Percentiles rank a stretch among this genome's conserved stretches.
Conservation (phyloP, 2,329 filamentous ascomycete species). For the Neonectria ditissima region DNA sequence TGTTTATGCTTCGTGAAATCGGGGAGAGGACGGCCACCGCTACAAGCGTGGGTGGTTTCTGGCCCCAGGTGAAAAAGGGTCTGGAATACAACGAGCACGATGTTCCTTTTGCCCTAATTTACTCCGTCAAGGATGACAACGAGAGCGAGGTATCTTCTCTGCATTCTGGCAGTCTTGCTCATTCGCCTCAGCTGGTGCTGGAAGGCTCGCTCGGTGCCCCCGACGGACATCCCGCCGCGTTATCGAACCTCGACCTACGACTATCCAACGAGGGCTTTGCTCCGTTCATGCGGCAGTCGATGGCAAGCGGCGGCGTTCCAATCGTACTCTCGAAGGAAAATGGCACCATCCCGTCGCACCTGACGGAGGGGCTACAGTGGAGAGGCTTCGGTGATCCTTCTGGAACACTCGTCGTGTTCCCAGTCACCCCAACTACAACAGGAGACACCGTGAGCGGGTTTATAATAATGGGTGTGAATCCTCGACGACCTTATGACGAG, state of each 20-base stretch:
- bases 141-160: slow-evolving; percentile 80
- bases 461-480: slow-evolving; percentile 82
- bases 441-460: slow-evolving; percentile 82
- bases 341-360: slow-evolving; percentile 71
- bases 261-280: slow-evolving; percentile 79
- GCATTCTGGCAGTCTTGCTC: slow-evolving; percentile 73
- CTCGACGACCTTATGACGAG: slow-evolving; percentile 80
- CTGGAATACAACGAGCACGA: slow-evolving; percentile 81
- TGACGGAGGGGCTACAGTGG: slow-evolving; percentile 76
- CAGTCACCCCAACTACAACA: slow-evolving; percentile 79
- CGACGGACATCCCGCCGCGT: slow-evolving; percentile 69
- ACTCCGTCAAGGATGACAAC: slow-evolving; percentile 77
- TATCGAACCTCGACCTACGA: slow-evolving; percentile 74
- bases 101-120: slow-evolving; percentile 81
- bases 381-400: slow-evolving; percentile 79
- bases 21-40: slow-evolving; percentile 80
- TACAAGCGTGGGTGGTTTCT: slow-evolving; percentile 79
- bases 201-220: slow-evolving; percentile 80
- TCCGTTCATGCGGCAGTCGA: slow-evolving; percentile 80
- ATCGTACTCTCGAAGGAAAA: slow-evolving; percentile 75
- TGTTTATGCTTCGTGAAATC: slow-evolving; percentile 82
- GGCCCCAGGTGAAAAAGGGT: slow-evolving; percentile 75
- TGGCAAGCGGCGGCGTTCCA: slow-evolving; percentile 72
- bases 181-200: slow-evolving; percentile 73
- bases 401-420: slow-evolving; percentile 78